A percentile compares a stretch with the other conserved stretches of the same genome.
Evolutionary conservation across 2,329 filamentous ascomycete species (phyloP).

Genomic region (Botrytis fabae): DNA sequence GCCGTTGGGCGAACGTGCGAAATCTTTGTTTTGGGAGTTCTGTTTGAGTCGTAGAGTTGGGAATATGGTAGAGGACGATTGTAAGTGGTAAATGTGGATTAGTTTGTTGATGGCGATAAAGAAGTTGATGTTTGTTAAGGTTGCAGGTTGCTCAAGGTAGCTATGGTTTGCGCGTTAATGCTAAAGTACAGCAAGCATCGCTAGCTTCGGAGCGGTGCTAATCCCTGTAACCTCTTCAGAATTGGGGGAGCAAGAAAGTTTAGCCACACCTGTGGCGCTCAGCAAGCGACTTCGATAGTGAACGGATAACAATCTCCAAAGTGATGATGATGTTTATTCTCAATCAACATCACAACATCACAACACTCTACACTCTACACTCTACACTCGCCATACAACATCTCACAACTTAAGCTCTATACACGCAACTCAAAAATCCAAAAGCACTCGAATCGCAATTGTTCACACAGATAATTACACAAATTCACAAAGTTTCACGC

Average conservation of each 20-base stretch:
- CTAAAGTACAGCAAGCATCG: slow-evolving; percentile 13
- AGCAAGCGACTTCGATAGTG: slow-evolving; percentile 4
- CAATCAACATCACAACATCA: not conserved
- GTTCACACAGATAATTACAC: slow-evolving; percentile 44
- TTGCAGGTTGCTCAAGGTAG: slow-evolving; percentile 24
- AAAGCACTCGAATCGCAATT: slow-evolving; percentile 23
- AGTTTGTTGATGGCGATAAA: slow-evolving; percentile 9
- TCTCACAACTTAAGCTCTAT: not conserved
- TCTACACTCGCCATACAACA: not conserved
- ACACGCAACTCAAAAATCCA: not conserved
- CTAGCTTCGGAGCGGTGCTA: not conserved
- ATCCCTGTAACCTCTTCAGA: slow-evolving; percentile 13
- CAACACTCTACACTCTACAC: not conserved
- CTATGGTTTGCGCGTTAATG: slow-evolving; percentile 26
- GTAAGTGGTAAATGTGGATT: not conserved
- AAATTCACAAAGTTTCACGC: slow-evolving; percentile 36
- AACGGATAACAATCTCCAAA: slow-evolving; percentile 5
- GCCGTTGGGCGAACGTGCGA: slow-evolving; percentile 17
- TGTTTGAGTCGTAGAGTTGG: not conserved
- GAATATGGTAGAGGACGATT: not conserved
- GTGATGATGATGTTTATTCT: not conserved
- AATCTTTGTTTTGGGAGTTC: not conserved
- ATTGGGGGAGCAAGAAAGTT: not conserved
- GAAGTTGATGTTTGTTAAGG: slow-evolving; percentile 16
- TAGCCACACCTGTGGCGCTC: slow-evolving; percentile 14